Conservation (phyloP, 768 basidiomycete genomes). For the Trametes coccinea region DNA sequence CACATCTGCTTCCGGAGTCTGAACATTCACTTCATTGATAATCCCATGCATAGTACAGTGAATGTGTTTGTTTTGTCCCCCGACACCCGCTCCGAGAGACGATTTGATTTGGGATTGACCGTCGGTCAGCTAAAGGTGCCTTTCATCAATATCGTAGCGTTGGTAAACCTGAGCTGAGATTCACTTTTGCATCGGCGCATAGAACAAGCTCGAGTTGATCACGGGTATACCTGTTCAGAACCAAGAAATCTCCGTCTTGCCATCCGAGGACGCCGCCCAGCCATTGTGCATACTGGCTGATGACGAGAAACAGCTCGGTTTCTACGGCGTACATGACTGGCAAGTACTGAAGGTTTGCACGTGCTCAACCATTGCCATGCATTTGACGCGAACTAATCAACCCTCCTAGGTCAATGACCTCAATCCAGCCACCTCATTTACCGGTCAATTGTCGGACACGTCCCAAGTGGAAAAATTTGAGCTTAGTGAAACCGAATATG, state of each 20-base stretch:
- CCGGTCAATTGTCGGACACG: constrained; percentile 84
- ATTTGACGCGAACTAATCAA: background rate
- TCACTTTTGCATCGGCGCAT: background rate
- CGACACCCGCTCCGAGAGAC: constrained; percentile 88
- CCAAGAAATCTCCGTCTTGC: constrained; percentile 66
- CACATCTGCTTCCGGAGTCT: background rate
- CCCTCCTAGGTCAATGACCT: constrained; percentile 64
- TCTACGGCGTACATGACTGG: constrained; percentile 72
- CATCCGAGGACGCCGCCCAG: constrained; percentile 52
- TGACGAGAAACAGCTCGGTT: constrained; percentile 66
- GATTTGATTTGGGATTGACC: constrained; percentile 73
- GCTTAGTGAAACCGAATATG: constrained; percentile 80
- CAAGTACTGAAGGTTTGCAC: constrained; percentile 73
- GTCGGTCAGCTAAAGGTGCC: constrained; percentile 81
- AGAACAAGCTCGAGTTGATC: constrained; percentile 76
- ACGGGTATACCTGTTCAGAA: constrained; percentile 84
- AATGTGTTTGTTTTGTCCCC: constrained; percentile 81
- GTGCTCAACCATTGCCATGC: constrained; percentile 21
- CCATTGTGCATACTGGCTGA: constrained; percentile 61
- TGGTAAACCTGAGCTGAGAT: too few relatives aligned
- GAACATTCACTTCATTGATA: background rate
- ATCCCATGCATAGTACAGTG: constrained; percentile 47
- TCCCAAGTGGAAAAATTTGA: constrained; percentile 93
- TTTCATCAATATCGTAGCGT: too few relatives aligned
- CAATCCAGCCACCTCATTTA: constrained; percentile 72